These are phyloP conservation scores for Monilinia aucupariae DNA, from an alignment of 2,329 filamentous ascomycete genomes.

Conservation along the genomic window DNA sequence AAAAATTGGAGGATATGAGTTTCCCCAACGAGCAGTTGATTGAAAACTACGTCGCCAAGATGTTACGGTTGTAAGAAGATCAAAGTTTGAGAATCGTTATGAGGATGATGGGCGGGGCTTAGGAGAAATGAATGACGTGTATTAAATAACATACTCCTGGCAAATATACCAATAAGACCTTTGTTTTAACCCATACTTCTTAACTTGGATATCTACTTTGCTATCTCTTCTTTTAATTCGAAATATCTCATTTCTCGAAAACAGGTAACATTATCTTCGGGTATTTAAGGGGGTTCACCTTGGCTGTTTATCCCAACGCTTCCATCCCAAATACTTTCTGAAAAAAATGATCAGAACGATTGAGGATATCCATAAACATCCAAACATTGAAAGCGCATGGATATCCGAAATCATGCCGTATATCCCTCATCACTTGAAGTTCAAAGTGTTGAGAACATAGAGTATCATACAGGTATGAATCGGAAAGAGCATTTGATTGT, in stretches of 20 bases:
- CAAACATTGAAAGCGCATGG: not conserved
- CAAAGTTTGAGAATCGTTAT: not conserved
- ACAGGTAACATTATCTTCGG: not conserved
- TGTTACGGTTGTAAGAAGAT: conserved; percentile 64
- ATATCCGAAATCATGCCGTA: not conserved
- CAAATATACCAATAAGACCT: conserved; percentile 14
- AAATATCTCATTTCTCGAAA: not conserved
- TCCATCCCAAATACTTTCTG: no score
- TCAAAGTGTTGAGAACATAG: not conserved
- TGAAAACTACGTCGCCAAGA: conserved; percentile 80
- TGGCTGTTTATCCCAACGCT: no score
- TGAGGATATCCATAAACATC: not conserved
- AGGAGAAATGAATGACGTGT: conserved; percentile 3
- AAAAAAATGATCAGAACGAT: not conserved
- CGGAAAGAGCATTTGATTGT: not conserved
- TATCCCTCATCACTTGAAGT: not conserved
- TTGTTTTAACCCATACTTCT: conserved; percentile 1
- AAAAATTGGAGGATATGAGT: conserved; percentile 86
- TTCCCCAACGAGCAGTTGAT: conserved; percentile 92
- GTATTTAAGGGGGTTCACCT: not conserved
- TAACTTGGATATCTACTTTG: not conserved
- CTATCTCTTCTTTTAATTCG: no score
- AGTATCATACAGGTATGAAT: not conserved
- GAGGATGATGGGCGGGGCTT: not conserved
- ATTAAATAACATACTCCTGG: conserved; percentile 14